Percentiles rank a stretch among this genome's conserved stretches.
These are phyloP conservation scores for Russula vinacea DNA, from an alignment of 768 basidiomycete species.

Conservation along the genomic window DNA sequence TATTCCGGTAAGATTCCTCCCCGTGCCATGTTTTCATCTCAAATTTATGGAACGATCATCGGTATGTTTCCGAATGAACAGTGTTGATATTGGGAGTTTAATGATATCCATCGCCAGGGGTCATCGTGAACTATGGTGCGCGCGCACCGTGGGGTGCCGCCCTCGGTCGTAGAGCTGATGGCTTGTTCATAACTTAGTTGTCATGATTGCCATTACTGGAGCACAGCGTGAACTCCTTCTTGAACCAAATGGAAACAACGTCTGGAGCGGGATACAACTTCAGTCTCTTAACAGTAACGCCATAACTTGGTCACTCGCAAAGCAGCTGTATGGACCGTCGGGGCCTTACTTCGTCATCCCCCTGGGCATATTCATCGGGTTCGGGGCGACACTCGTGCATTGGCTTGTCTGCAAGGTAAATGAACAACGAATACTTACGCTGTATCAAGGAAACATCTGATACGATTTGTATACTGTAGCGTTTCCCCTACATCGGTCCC, in stretches of 20 bases:
- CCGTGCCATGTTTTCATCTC: conserved; percentile 60
- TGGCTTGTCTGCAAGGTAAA: conserved; percentile 53
- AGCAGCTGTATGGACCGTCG: conserved; percentile 50
- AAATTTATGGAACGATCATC: conserved; percentile 63
- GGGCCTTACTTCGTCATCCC: conserved; percentile 59
- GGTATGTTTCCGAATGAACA: conserved; percentile 33
- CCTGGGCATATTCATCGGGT: conserved; percentile 51
- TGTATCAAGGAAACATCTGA: conserved; percentile 1
- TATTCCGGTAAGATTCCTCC: conserved; percentile 55
- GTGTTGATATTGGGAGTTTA: not conserved
- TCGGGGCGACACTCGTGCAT: conserved; percentile 50
- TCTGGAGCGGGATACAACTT: conserved; percentile 45
- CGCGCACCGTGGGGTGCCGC: conserved; percentile 10
- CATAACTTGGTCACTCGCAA: conserved; percentile 63
- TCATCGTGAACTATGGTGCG: conserved; percentile 41
- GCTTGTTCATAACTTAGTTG: conserved; percentile 38
- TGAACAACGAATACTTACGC: not conserved
- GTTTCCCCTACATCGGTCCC: conserved; percentile 54
- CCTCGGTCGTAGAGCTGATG: conserved; percentile 31
- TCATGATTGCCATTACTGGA: conserved; percentile 56
- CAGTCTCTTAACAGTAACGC: conserved; percentile 57
- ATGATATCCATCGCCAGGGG: conserved; percentile 24
- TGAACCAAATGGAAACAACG: conserved; percentile 52
- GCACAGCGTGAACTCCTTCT: conserved; percentile 54
- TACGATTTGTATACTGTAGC: conserved; percentile 35